Conservation (phyloP, 495 filamentous ascomycete genomes). For the Hyaloscypha variabilis region DNA sequence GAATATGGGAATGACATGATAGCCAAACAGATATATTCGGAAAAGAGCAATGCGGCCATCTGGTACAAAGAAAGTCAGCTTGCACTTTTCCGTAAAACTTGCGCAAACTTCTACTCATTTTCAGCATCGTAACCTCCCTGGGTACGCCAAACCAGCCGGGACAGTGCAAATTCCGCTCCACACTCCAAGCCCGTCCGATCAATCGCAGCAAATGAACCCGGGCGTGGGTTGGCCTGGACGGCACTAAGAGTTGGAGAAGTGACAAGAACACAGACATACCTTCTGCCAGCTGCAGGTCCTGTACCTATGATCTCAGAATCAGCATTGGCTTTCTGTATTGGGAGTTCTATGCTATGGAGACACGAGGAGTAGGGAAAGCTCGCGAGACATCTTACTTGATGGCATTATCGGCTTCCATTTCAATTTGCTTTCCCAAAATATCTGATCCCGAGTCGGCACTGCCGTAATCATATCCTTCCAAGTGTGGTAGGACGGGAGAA, state of each 20-base stretch:
- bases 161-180: too few species aligned
- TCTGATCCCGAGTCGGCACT: slow-evolving; percentile 41
- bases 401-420: slow-evolving; percentile 72
- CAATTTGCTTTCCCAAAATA: slow-evolving; percentile 72
- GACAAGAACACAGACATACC: slow-evolving; percentile 45
- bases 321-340: too few species aligned
- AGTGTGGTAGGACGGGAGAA: slow-evolving; percentile 41
- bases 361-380: too few species aligned
- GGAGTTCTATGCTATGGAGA: too few species aligned
- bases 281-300: slow-evolving; percentile 90
- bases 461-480: slow-evolving; percentile 24
- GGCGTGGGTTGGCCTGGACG: too few species aligned
- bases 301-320: too few species aligned
- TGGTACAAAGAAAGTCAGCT: slow-evolving; percentile 34
- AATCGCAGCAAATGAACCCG: too few species aligned
- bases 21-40: slow-evolving; percentile 89
- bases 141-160: too few species aligned
- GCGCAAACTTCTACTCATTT: not conserved
- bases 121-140: not conserved
- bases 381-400: too few species aligned
- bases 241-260: not conserved
- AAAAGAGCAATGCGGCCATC: slow-evolving; percentile 86
- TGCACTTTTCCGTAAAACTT: not conserved
- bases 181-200: too few species aligned
- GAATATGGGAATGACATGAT: slow-evolving; percentile 95